Conservation (phyloP, 495 filamentous ascomycete genomes). For the Tuber brumale region DNA sequence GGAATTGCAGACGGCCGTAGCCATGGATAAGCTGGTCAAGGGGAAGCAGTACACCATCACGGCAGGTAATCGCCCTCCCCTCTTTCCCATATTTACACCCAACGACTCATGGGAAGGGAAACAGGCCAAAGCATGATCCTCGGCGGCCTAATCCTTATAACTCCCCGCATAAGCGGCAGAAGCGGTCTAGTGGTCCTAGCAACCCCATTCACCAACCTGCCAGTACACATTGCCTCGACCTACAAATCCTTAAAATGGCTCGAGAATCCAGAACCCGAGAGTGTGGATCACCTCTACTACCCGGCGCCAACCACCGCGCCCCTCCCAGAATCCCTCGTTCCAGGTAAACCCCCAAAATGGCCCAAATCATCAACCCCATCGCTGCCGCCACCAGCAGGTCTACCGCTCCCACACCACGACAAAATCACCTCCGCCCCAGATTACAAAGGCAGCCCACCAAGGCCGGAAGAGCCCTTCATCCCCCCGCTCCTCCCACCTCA, state of each 20-base stretch:
- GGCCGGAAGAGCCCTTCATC: not conserved
- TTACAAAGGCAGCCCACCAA: not conserved
- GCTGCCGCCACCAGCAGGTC: not conserved
- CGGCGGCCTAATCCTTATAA: conserved; percentile 83
- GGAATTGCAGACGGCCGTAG: conserved; percentile 57
- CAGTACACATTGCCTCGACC: conserved; percentile 66
- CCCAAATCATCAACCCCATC: not conserved
- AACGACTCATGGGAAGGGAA: not conserved
- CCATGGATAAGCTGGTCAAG: conserved; percentile 65
- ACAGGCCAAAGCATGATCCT: conserved; percentile 72
- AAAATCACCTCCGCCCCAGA: not conserved
- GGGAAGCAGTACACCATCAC: conserved; percentile 65
- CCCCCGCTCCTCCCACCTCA: conserved; percentile 10
- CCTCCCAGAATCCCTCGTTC: not conserved
- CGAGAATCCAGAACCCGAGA: conserved; percentile 20
- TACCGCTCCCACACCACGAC: not conserved
- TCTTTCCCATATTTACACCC: not conserved
- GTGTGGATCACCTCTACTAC: not conserved
- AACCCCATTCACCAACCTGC: conserved; percentile 71
- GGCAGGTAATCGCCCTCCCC: conserved; percentile 42
- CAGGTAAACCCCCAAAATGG: conserved; percentile 9
- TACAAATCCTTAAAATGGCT: conserved; percentile 59
- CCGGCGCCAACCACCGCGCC: not conserved
- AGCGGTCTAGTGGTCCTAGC: conserved; percentile 52
- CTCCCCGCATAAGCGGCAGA: conserved; percentile 57